Conservation (phyloP, 1,139 yeast species). For the Geotrichum macrosporum region DNA sequence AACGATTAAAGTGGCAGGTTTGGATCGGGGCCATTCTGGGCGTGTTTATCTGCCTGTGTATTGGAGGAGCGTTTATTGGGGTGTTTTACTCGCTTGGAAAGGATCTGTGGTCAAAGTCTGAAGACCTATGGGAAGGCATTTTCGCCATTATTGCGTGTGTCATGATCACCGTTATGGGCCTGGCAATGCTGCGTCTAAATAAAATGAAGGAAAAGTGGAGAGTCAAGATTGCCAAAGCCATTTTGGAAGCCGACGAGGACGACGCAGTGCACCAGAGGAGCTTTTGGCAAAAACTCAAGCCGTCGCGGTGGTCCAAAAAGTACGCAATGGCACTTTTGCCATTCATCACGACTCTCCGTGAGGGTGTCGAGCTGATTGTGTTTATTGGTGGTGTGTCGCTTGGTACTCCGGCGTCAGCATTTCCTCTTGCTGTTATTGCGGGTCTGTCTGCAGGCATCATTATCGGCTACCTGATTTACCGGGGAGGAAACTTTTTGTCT, state of each 20-base stretch:
- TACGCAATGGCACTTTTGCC: slow-evolving; percentile 76
- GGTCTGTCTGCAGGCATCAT: slow-evolving; percentile 65
- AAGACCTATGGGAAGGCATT: slow-evolving; percentile 91
- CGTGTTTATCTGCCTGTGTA: slow-evolving; percentile 61
- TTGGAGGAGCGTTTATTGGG: slow-evolving; percentile 84
- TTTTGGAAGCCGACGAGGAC: slow-evolving; percentile 45
- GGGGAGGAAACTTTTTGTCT: slow-evolving; percentile 72
- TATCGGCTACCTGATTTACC: slow-evolving; percentile 66
- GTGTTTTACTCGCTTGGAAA: slow-evolving; percentile 73
- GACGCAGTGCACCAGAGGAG: slow-evolving; percentile 37
- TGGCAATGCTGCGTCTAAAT: slow-evolving; percentile 85
- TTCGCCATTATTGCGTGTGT: slow-evolving; percentile 78
- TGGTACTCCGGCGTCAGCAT: slow-evolving; percentile 66
- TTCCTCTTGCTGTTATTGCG: slow-evolving; percentile 74
- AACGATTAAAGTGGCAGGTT: slow-evolving; percentile 63
- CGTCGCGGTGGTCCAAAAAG: slow-evolving; percentile 47
- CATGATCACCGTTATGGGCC: slow-evolving; percentile 83
- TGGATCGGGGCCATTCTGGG: slow-evolving; percentile 77
- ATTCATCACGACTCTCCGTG: slow-evolving; percentile 73
- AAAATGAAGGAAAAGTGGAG: slow-evolving; percentile 92
- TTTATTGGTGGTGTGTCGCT: slow-evolving; percentile 87
- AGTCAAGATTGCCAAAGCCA: slow-evolving; percentile 75
- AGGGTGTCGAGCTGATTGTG: slow-evolving; percentile 84
- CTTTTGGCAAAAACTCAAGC: slow-evolving; percentile 29
- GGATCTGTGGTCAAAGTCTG: slow-evolving; percentile 81